These are phyloP conservation scores for Asterionellopsis glacialis DNA, from an alignment of 108 stramenopile species.

Conservation along the genomic window DNA sequence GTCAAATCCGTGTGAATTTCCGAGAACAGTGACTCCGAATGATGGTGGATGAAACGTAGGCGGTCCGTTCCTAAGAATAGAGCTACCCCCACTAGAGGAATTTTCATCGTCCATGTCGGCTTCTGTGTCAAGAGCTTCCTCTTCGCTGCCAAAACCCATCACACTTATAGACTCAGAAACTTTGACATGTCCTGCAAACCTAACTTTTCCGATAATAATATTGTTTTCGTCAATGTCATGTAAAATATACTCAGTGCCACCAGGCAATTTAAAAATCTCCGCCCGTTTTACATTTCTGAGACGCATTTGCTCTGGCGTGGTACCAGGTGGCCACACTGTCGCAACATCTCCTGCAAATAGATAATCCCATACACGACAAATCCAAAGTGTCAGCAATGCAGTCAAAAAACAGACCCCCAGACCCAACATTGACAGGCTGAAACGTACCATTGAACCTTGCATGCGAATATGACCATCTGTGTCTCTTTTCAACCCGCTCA, in stretches of 20 bases:
- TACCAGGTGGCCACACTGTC: constrained; percentile 60
- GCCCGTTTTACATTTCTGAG: constrained; percentile 50
- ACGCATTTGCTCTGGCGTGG: constrained; percentile 63
- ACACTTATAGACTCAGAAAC: constrained; percentile 42
- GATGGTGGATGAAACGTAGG: constrained; percentile 75
- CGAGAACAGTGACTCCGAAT: constrained; percentile 87
- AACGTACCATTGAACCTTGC: constrained; percentile 50
- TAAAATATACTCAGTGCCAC: constrained; percentile 79
- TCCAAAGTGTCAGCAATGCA: not conserved
- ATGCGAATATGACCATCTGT: constrained; percentile 33
- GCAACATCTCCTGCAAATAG: constrained; percentile 60
- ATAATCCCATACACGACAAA: not conserved
- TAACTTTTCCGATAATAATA: constrained; percentile 54
- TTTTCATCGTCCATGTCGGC: constrained; percentile 3
- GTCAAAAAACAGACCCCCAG: not conserved
- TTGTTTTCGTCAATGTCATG: constrained; percentile 73
- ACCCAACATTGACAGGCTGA: not conserved
- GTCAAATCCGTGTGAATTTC: constrained; percentile 90
- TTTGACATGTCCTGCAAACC: constrained; percentile 46
- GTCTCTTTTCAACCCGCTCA: constrained; percentile 6
- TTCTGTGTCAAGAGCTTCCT: constrained; percentile 3
- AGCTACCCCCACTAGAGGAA: not conserved
- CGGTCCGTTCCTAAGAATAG: constrained; percentile 5
- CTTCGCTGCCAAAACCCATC: constrained; percentile 20
- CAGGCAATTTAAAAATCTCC: constrained; percentile 84